Evolutionary conservation across 2,329 filamentous ascomycete species (phyloP), one percentile per base, ranked within the genome.

Genomic region (Ilyonectria mors-panacis): DNA sequence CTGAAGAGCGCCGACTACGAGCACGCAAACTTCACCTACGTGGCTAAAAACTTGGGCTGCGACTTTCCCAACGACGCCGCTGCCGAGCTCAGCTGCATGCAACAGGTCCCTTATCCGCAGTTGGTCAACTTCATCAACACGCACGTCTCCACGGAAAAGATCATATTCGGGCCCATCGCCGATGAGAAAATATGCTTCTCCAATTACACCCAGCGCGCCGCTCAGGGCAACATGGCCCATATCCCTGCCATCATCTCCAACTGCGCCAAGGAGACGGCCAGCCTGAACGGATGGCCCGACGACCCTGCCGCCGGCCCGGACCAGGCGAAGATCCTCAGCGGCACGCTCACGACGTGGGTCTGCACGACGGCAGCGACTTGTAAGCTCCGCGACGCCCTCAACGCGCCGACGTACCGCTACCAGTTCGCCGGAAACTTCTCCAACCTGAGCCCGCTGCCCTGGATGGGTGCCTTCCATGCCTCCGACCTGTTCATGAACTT

Each of bases 391-490:
- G n/a, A 30, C n/a, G 69, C 56, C 13, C 65, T 72, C 33, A 75
- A 75, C 17, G 66, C 76, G 1, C 73, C 76, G 2, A 81, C 81
- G 2, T 84, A 79, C 68, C 80, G 81, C 21, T 84, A 82, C 70
- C 73, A 78, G 51, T 83, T 82, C 67, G 76, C 77, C 3, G 82
- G 81, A 55, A 80, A 81, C 59, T 84, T 82, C 69, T 73, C 80
- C 21, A 84, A 85, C 65, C 77, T 84, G 56, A 77, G 78, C 15
- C 79, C 79, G 0, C 73, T 74, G 28, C 65, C 74, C 2, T 85
- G 82, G 81, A 75, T 84, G 50, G 82, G 82, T 6, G 82, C 82
- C 1, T 85, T 81, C 58, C 83, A 85, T 65, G 77, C 75, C 45
- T 73, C 74, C 7, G 81, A 84, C 55, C 70, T 81, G 23, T 78